These are phyloP conservation scores for Ascocoryne sarcoides DNA, from an alignment of 2,329 filamentous ascomycete species.

Conservation along the genomic window DNA sequence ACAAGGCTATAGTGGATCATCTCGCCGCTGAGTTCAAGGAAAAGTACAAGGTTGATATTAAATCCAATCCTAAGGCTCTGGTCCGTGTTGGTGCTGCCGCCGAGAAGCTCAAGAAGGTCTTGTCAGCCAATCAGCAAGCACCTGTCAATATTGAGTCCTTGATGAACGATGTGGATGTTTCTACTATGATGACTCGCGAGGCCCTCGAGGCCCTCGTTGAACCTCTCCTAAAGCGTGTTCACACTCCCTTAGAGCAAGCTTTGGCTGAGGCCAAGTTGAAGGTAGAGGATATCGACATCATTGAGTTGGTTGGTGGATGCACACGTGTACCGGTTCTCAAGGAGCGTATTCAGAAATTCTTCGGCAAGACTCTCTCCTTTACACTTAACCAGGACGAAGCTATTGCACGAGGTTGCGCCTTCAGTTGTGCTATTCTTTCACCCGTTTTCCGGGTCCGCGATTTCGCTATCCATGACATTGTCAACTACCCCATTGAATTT, in stretches of 20 bases:
- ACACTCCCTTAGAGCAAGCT: conserved; percentile 75
- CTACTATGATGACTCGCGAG: conserved; percentile 80
- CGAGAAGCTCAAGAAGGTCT: conserved; percentile 97
- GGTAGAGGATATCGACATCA: conserved; percentile 81
- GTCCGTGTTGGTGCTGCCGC: conserved; percentile 80
- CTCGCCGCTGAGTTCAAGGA: conserved; percentile 93
- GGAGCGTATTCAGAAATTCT: conserved; percentile 81
- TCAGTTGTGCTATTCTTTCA: conserved; percentile 94
- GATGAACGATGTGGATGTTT: conserved; percentile 96
- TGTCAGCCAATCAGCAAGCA: conserved; percentile 88
- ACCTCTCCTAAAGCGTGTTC: conserved; percentile 68
- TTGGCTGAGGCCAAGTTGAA: conserved; percentile 89
- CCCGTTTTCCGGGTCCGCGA: conserved; percentile 98
- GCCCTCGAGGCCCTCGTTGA: conserved; percentile 88
- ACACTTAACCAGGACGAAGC: conserved; percentile 98
- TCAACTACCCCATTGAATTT: conserved; percentile 97
- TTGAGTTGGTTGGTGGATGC: conserved; percentile 92
- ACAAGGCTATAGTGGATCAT: conserved; percentile 89
- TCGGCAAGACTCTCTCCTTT: conserved; percentile 86
- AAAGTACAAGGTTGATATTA: conserved; percentile 96
- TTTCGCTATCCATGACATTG: conserved; percentile 94
- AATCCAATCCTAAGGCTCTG: conserved; percentile 79
- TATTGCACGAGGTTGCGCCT: conserved; percentile 88
- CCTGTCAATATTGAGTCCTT: conserved; percentile 95
- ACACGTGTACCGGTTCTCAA: conserved; percentile 92